Conservation (phyloP, 1,139 yeast species). For the Neolecta irregularis region DNA sequence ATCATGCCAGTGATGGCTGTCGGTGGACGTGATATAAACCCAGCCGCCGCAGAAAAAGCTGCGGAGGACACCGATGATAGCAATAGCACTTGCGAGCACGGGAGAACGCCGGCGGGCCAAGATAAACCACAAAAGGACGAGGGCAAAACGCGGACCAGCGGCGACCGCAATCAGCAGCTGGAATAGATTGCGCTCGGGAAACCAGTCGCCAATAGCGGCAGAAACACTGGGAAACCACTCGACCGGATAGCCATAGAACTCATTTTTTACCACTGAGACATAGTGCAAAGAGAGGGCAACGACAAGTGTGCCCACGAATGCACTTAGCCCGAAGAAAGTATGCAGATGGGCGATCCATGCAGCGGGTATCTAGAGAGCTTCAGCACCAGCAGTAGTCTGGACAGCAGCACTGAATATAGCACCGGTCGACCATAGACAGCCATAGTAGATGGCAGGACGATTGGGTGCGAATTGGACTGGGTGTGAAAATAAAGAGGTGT, state of each 20-base stretch:
- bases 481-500: no score
- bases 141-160: constrained; percentile 71
- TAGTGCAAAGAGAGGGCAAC: neutral
- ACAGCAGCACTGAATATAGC: no score
- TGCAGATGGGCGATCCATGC: no score
- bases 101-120: constrained; percentile 28
- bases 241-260: constrained; percentile 79
- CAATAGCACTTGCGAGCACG: constrained; percentile 29
- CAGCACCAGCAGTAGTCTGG: no score
- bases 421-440: no score
- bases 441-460: no score
- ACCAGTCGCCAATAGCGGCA: constrained; percentile 91
- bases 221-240: constrained; percentile 98
- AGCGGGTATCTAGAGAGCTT: no score
- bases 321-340: no score
- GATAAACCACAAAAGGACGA: constrained; percentile 46
- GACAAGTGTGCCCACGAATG: constrained; percentile 7
- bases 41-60: constrained; percentile 96
- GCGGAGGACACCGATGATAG: constrained; percentile 53
- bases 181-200: constrained; percentile 86
- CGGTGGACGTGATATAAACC: constrained; percentile 94
- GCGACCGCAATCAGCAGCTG: constrained; percentile 56
- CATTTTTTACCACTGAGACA: constrained; percentile 59
- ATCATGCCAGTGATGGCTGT: constrained; percentile 92
- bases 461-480: no score